phyloP scores from a whole-genome alignment of 352 stramenopile species.

The Pythium oligandrum region DNA sequence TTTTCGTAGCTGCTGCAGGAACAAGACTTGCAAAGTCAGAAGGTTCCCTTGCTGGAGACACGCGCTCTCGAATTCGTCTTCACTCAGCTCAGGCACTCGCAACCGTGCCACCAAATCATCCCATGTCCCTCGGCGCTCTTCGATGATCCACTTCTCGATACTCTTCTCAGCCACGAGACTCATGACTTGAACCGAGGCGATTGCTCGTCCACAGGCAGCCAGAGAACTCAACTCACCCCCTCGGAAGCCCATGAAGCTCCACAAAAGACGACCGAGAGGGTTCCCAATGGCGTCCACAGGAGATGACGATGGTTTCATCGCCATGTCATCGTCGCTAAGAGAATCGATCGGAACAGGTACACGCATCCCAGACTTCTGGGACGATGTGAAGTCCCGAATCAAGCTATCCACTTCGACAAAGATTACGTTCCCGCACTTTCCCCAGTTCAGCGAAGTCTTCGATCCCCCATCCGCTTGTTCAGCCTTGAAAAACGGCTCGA shows the following conservation, averaged over 20 bases:
- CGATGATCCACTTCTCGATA: constrained; percentile 84
- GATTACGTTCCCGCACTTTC: constrained; percentile 79
- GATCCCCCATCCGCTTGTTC: constrained; percentile 19
- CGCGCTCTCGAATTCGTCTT: constrained; percentile 70
- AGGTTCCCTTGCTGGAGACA: constrained; percentile 72
- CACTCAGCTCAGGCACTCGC: constrained; percentile 74
- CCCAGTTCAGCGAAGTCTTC: constrained; percentile 48
- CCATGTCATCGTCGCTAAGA: neutral
- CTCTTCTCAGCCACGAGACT: constrained; percentile 73
- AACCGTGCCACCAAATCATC: constrained; percentile 49
- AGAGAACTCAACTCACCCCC: constrained; percentile 76
- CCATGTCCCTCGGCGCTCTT: constrained; percentile 64
- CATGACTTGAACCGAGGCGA: constrained; percentile 83
- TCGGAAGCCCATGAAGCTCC: constrained; percentile 77
- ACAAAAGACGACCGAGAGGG: constrained; percentile 60
- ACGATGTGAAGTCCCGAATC: constrained; percentile 72
- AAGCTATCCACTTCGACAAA: constrained; percentile 79
- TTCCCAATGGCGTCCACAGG: constrained; percentile 50
- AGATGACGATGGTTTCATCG: constrained; percentile 7
- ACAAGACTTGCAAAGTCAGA: constrained; percentile 74
- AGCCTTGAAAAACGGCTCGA: constrained; percentile 67
- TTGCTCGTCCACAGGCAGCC: constrained; percentile 56
- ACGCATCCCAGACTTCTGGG: constrained; percentile 24
- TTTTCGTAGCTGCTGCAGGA: constrained; percentile 63
- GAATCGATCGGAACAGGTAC: neutral